Conservation (phyloP, 139 green algal genomes). For the Chlamydomonas sphaeroides region DNA sequence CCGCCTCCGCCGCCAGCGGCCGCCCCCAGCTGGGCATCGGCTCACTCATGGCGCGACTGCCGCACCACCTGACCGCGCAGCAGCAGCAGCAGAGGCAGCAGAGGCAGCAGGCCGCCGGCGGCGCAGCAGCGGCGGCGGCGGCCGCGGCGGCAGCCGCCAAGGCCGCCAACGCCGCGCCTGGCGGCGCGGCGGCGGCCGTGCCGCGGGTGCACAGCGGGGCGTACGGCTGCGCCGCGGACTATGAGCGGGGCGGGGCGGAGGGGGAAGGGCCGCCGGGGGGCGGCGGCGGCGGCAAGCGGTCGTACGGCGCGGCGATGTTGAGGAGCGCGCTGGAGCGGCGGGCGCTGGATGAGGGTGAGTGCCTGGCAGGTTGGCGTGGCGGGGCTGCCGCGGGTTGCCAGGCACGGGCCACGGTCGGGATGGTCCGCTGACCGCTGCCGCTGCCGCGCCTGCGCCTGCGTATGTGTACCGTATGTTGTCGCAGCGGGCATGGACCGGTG, state of each 20-base stretch:
- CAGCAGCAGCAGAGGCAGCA: not conserved
- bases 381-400: no score
- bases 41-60: not conserved
- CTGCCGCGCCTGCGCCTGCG: no score
- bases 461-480: no score
- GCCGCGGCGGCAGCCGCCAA: not conserved
- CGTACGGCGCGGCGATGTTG: conserved; percentile 24
- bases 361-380: no score
- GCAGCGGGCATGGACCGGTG: not conserved
- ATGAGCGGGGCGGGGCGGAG: no score
- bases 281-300: conserved; percentile 17
- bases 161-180: no score
- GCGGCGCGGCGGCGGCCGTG: not conserved
- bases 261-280: not conserved
- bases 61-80: not conserved
- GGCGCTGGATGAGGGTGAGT: not conserved
- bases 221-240: conserved; percentile 3
- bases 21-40: not conserved
- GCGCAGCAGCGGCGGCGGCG: not conserved
- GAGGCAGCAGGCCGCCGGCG: not conserved
- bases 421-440: no score
- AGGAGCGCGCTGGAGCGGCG: conserved; percentile 7
- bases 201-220: not conserved
- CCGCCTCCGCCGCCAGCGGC: not conserved
- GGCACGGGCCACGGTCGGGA: no score